Evolutionary conservation across 768 basidiomycete species (phyloP).

Genomic region (Tephrocybe sp.): DNA sequence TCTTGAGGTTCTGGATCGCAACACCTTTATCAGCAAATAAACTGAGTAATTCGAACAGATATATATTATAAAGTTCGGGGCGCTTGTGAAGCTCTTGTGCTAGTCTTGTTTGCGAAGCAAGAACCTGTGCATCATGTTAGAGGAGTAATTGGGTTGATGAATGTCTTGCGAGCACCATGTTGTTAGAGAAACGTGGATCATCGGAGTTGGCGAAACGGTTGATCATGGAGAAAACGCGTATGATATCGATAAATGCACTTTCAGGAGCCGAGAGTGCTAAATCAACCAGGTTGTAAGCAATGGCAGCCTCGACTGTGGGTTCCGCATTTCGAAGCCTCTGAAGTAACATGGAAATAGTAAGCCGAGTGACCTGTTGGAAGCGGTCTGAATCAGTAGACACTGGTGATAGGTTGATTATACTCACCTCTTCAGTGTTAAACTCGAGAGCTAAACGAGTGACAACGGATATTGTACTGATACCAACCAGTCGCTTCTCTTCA

Average conservation of each 20-base stretch:
- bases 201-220: constrained; percentile 86
- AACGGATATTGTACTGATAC: constrained; percentile 88
- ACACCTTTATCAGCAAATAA: constrained; percentile 91
- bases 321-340: constrained; percentile 85
- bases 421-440: constrained; percentile 80
- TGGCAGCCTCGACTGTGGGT: constrained; percentile 85
- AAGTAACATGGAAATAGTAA: constrained; percentile 90
- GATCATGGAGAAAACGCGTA: constrained; percentile 79
- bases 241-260: constrained; percentile 77
- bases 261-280: constrained; percentile 78
- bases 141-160: not conserved
- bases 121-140: constrained; percentile 45
- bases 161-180: constrained; percentile 55
- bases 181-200: constrained; percentile 85
- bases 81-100: constrained; percentile 74
- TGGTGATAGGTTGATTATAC: not conserved
- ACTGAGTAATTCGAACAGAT: constrained; percentile 80
- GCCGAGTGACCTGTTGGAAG: constrained; percentile 63
- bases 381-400: not conserved
- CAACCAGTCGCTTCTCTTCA: constrained; percentile 80
- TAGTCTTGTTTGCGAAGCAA: constrained; percentile 88
- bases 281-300: constrained; percentile 89
- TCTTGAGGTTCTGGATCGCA: constrained; percentile 79
- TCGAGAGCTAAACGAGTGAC: constrained; percentile 87
- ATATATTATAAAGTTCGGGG: constrained; percentile 75